These are phyloP conservation scores for Trichaptum fuscoviolaceum DNA, from an alignment of 768 basidiomycete species.

Conservation along the genomic window DNA sequence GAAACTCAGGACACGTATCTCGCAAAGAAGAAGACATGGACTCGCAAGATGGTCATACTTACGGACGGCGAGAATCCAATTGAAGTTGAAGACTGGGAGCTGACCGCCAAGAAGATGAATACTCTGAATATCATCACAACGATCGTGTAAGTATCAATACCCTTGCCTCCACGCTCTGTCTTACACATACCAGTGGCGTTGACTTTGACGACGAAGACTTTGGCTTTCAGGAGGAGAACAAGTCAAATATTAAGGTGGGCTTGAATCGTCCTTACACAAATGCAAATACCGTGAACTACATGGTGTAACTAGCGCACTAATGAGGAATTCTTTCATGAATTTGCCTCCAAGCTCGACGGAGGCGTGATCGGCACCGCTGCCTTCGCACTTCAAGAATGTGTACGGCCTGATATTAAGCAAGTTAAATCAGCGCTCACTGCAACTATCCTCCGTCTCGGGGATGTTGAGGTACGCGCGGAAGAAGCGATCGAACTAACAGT, in stretches of 20 bases:
- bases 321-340: slow-evolving; percentile 62
- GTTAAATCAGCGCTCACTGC: slow-evolving; percentile 61
- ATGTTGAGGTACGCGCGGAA: slow-evolving; percentile 55
- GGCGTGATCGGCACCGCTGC: slow-evolving; percentile 62
- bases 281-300: slow-evolving; percentile 1
- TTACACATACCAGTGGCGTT: slow-evolving; percentile 53
- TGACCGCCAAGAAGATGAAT: slow-evolving; percentile 60
- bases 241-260: slow-evolving; percentile 67
- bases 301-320: slow-evolving; percentile 49
- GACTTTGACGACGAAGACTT: slow-evolving; percentile 79
- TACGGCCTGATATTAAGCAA: slow-evolving; percentile 56
- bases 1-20: slow-evolving; percentile 72
- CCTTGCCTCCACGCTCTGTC: background rate
- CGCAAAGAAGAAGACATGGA: slow-evolving; percentile 73
- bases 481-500: slow-evolving; percentile 72
- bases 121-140: slow-evolving; percentile 50
- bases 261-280: background rate
- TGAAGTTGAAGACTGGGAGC: slow-evolving; percentile 72
- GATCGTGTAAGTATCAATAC: slow-evolving; percentile 54
- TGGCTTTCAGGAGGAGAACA: slow-evolving; percentile 59
- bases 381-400: slow-evolving; percentile 56
- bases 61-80: slow-evolving; percentile 82
- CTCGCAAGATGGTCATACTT: slow-evolving; percentile 73
- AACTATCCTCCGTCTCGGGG: slow-evolving; percentile 76
- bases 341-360: slow-evolving; percentile 35